Evolutionary conservation across 306 rosid species (phyloP).

Genomic region (Acacia confusa): DNA sequence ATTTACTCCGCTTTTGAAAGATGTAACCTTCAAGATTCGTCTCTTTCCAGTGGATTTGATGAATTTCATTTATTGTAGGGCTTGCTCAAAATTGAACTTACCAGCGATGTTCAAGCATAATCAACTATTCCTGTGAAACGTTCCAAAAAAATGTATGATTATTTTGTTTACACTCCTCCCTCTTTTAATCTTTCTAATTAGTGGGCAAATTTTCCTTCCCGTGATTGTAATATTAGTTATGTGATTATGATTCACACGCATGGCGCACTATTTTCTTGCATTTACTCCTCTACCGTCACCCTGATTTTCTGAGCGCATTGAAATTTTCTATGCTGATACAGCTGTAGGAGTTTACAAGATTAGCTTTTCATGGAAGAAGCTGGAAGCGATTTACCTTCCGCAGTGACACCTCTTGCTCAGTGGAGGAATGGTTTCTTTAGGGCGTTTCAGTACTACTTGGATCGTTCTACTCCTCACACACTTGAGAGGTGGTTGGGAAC

Average conservation of each 20-base stretch:
- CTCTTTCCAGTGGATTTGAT: background rate
- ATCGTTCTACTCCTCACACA: constrained; percentile 59
- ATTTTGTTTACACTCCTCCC: background rate
- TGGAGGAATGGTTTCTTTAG: constrained; percentile 51
- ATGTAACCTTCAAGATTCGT: background rate
- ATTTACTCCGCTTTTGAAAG: background rate
- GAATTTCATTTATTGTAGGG: background rate
- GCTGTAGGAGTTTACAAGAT: constrained; percentile 21
- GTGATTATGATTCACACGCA: background rate
- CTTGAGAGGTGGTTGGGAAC: constrained; percentile 73
- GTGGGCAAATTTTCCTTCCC: background rate
- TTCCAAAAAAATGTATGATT: background rate
- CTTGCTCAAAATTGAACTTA: background rate
- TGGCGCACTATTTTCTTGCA: background rate
- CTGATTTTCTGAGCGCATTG: background rate
- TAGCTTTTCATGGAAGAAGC: constrained; percentile 51
- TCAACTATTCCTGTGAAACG: background rate
- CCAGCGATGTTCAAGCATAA: background rate
- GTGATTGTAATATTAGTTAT: background rate
- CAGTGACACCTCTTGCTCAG: constrained; percentile 52
- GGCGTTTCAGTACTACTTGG: constrained; percentile 65
- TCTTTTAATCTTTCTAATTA: background rate
- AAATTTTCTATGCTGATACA: background rate
- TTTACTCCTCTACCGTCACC: no score
- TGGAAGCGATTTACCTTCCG: constrained; percentile 46